phyloP scores from a whole-genome alignment of 2,329 filamentous ascomycete genomes.

The Talaromyces piceae region DNA sequence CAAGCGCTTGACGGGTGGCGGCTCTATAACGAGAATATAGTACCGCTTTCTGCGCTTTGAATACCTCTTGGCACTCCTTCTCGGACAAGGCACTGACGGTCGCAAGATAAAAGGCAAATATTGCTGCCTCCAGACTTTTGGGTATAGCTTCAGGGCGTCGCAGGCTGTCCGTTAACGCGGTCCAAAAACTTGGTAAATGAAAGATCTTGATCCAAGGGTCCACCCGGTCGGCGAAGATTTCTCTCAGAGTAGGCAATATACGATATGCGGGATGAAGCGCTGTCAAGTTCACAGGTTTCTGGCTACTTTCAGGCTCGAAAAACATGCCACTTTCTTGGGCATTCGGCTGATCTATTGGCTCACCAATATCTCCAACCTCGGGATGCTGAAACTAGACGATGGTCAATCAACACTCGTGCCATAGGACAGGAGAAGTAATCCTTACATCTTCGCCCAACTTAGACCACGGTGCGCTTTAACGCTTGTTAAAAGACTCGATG shows the following conservation, averaged over 20 bases:
- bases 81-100: background rate
- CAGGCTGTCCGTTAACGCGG: background rate
- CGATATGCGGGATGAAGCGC: background rate
- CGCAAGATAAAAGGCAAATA: background rate
- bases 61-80: background rate
- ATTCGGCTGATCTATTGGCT: background rate
- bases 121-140: background rate
- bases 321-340: background rate
- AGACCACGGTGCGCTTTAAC: background rate
- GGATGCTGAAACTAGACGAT: background rate
- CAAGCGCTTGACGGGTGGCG: background rate
- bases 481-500: background rate
- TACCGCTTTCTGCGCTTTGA: background rate
- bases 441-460: background rate
- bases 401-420: background rate
- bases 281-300: background rate
- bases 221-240: background rate
- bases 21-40: background rate
- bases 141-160: background rate
- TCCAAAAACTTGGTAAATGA: background rate
- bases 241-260: background rate
- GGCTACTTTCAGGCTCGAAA: background rate
- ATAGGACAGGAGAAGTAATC: background rate
- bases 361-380: background rate
- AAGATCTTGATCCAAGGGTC: slow-evolving; percentile 2